phyloP scores from a whole-genome alignment of 257 asterid genomes.

The Solanum lycopersicoides region DNA sequence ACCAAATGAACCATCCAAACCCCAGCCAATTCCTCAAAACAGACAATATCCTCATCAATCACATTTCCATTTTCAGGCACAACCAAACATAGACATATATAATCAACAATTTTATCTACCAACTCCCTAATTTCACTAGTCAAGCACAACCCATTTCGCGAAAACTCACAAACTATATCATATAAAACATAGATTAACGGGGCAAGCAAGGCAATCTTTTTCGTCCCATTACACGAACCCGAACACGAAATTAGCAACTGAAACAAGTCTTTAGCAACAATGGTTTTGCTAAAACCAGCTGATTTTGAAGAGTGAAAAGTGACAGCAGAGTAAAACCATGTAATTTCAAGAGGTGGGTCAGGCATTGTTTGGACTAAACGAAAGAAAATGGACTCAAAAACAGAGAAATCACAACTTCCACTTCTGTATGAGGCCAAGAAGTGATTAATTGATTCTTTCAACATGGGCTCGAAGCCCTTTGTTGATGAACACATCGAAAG shows the following conservation, averaged over 20 bases:
- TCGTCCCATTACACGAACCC: constrained; percentile 31
- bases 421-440: constrained; percentile 37
- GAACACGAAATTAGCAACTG: constrained; percentile 52
- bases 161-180: constrained; percentile 25
- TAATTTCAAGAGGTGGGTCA: constrained; percentile 76
- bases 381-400: constrained; percentile 70
- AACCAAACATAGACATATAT: constrained; percentile 31
- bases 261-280: constrained; percentile 52
- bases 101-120: constrained; percentile 37
- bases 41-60: constrained; percentile 22
- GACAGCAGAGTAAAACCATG: constrained; percentile 84
- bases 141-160: constrained; percentile 15
- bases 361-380: constrained; percentile 69
- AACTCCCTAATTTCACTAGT: constrained; percentile 34
- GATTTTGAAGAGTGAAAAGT: constrained; percentile 47
- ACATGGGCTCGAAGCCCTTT: constrained; percentile 35
- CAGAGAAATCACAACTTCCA: constrained; percentile 56
- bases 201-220: constrained; percentile 62
- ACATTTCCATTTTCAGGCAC: constrained; percentile 25
- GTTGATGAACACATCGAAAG: constrained; percentile 23
- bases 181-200: constrained; percentile 56
- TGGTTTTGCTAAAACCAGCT: constrained; percentile 11
- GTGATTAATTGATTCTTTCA: constrained; percentile 63
- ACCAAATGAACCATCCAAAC: constrained; percentile 69
- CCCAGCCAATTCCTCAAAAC: constrained; percentile 59